Evolutionary conservation across 192 early-diverging fungal species (phyloP), one percentile per base, ranked within the genome.

Genomic region (Coemansia guatemalensis): DNA sequence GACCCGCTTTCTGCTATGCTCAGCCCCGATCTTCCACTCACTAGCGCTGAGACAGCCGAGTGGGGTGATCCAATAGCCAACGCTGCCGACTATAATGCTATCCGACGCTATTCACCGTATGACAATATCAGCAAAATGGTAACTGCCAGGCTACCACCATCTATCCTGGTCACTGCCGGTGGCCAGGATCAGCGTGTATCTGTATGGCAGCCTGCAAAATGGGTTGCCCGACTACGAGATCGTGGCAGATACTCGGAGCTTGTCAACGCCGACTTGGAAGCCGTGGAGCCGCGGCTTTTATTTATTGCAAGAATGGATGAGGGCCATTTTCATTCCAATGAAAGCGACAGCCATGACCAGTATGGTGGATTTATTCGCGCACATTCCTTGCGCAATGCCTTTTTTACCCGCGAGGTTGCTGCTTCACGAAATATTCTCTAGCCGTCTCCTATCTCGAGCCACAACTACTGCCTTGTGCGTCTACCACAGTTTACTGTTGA

Each of bases 1-100:
- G 93, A 95, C 56, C 90, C 91, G 29, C 78, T 95, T 47, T 89
- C 90, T n/a, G 83, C 92, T 17, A 95, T 95, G 93, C 69, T 92
- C 32, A 81, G 85, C 48, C 85, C 91, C 6, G 64, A 86, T 53
- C 80, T 91, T 23, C 91, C 91, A 9, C 56, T 90, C 12, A 91
- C 91, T 9, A 70, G 76, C 56, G 84, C 91, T 23, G 91, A 93
- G 53, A 87, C 85, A 27, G 70, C 85, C 8, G 91, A 93, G 58
- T 93, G 91, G 91, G 91, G 91, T 1, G 84, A 91, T 62, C 89
- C 90, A 9, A 26, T 68, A 0, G 65, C 80, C 17, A 82, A 77
- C 29, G n/a, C 48, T 4, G 50, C 65, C 6, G 82, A 77, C 32
- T 93, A 89, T 65, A 72, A 76, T 32, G 70, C 75, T 24, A 90